These are phyloP conservation scores for Pistacia vera DNA, from an alignment of 345 rosid species.

Conservation along the genomic window DNA sequence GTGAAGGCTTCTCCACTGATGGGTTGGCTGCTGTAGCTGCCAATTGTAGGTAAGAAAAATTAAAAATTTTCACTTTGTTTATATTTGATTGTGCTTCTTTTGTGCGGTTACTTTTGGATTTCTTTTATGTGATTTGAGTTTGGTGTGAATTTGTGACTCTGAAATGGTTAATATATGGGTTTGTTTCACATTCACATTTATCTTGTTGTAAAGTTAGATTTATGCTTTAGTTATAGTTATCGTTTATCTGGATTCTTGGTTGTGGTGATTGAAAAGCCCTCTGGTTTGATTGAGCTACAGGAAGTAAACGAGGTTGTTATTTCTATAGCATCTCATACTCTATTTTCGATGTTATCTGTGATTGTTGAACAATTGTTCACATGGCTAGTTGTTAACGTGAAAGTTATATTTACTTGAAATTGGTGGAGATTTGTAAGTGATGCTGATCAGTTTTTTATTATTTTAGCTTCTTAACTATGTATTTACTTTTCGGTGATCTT, in stretches of 20 bases:
- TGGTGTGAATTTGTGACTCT: background rate
- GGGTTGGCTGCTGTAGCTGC: conserved; percentile 91
- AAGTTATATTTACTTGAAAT: background rate
- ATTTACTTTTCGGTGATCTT: background rate
- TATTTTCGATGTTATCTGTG: conserved; percentile 2
- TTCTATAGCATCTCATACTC: background rate
- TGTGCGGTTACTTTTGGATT: background rate
- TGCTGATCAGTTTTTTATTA: background rate
- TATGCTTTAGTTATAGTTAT: background rate
- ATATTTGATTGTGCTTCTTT: background rate
- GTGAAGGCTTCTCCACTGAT: conserved; percentile 92
- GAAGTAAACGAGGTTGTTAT: background rate
- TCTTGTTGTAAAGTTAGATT: background rate
- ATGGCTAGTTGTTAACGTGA: background rate
- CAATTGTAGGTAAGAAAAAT: conserved; percentile 69
- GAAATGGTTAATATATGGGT: background rate
- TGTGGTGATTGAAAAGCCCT: too few relatives aligned
- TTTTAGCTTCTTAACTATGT: background rate
- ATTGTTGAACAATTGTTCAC: background rate
- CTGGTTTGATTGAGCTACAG: too few relatives aligned
- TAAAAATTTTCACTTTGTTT: background rate
- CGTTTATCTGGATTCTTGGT: background rate
- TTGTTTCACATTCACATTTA: background rate
- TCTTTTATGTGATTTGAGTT: background rate
- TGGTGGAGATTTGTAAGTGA: background rate